Conservation (phyloP, 2,329 filamentous ascomycete species). For the Didymellaceae sp. region DNA sequence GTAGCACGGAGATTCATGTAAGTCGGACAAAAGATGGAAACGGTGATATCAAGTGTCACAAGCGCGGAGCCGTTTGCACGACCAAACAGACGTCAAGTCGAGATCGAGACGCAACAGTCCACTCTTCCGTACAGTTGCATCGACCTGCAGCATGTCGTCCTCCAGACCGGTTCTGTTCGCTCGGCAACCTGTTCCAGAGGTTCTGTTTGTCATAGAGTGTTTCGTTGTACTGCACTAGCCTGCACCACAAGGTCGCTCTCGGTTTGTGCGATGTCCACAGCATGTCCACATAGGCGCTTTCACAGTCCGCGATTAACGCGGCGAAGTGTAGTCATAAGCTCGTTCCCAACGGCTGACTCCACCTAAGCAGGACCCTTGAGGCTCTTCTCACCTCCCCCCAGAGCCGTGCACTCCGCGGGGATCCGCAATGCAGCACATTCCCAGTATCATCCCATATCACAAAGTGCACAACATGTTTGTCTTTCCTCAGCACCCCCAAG, state of each 20-base stretch:
- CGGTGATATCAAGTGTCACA: background rate
- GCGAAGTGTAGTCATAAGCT: background rate
- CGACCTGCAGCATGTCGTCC: background rate
- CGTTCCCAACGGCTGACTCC: background rate
- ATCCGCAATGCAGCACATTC: background rate
- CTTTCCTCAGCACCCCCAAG: no score
- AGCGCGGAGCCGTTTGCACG: conserved; percentile 12
- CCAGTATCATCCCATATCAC: no score
- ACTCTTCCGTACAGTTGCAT: background rate
- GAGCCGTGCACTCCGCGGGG: background rate
- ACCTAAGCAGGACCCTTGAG: background rate
- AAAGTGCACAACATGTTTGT: no score
- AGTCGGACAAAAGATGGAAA: conserved; percentile 1
- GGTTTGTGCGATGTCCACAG: no score
- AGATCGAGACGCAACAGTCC: background rate
- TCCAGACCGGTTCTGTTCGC: conserved; percentile 2
- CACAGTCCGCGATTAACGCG: no score
- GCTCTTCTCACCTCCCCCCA: background rate
- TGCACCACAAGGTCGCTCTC: no score
- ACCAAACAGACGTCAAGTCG: conserved; percentile 1
- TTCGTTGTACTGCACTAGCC: no score
- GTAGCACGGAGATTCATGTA: background rate
- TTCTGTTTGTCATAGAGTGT: background rate
- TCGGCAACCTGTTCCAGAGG: background rate
- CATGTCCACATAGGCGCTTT: no score